A percentile compares a stretch with the other conserved stretches of the same genome.
These are phyloP conservation scores for Candida suzukii DNA, from an alignment of 805 yeast species.

Conservation along the genomic window DNA sequence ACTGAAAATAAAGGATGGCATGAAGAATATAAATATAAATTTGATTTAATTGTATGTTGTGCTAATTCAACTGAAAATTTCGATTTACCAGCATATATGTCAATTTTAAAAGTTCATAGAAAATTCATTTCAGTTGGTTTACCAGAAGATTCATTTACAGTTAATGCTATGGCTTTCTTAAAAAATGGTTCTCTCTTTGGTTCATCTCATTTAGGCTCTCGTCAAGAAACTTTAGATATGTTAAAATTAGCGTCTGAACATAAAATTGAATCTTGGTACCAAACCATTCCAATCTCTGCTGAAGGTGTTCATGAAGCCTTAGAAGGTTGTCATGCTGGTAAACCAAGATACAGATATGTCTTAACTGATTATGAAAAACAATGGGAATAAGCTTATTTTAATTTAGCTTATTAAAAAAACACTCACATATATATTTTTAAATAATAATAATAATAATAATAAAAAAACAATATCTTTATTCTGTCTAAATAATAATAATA, in stretches of 20 bases:
- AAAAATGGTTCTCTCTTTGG: constrained; percentile 44
- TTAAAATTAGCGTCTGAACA: constrained; percentile 56
- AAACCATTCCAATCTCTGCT: constrained; percentile 46
- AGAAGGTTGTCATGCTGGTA: constrained; percentile 45
- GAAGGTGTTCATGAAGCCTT: constrained; percentile 49
- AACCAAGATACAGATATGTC: constrained; percentile 59
- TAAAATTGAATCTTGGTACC: constrained; percentile 56
- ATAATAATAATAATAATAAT: no score
- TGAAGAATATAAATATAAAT: constrained; percentile 19
- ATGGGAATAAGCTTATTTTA: constrained; percentile 14
- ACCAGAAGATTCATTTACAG: constrained; percentile 42
- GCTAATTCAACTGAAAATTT: constrained; percentile 45
- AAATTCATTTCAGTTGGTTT: constrained; percentile 60
- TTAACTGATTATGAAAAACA: constrained; percentile 48
- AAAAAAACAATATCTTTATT: no score
- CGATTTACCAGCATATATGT: constrained; percentile 41
- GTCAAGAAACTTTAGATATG: constrained; percentile 60
- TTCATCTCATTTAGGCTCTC: constrained; percentile 55
- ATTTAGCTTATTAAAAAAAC: no score
- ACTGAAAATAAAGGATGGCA: constrained; percentile 35
- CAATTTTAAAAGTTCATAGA: constrained; percentile 49
- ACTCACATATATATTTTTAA: no score
- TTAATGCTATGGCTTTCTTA: constrained; percentile 34
- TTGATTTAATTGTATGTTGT: constrained; percentile 48
- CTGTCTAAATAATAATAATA: no score